phyloP scores from a whole-genome alignment of 108 stramenopile species.

The Pseudonitzschia pungens region DNA sequence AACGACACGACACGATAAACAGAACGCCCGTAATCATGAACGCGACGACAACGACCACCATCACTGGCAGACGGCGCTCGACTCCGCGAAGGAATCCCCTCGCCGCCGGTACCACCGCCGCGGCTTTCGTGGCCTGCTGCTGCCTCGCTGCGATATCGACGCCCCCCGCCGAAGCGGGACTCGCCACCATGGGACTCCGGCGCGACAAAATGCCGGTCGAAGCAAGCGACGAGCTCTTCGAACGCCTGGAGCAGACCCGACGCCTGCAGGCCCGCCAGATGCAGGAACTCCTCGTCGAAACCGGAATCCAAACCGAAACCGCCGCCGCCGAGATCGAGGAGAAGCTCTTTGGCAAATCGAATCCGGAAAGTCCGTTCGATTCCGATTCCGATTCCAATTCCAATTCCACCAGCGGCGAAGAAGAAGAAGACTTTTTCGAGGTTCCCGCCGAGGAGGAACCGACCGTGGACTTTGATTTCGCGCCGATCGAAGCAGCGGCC shows the following conservation, averaged over 20 bases:
- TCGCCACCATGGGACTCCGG: not conserved
- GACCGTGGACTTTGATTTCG: no score
- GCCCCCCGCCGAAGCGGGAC: not conserved
- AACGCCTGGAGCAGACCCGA: not conserved
- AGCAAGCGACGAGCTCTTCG: not conserved
- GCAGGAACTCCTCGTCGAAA: conserved; percentile 1
- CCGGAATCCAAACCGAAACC: no score
- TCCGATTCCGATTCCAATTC: no score
- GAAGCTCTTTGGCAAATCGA: no score
- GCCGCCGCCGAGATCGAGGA: no score
- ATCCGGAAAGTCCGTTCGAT: no score
- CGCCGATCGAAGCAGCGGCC: no score
- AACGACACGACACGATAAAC: not conserved
- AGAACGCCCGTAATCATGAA: not conserved
- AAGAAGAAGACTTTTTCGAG: no score
- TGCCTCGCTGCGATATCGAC: not conserved
- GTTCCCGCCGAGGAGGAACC: no score
- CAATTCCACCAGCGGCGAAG: no score
- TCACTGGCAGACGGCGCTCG: no score
- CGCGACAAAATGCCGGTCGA: conserved; percentile 5
- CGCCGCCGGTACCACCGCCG: not conserved
- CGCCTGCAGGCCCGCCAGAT: not conserved
- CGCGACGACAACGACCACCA: not conserved
- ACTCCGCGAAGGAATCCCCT: no score
- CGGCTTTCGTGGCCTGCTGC: not conserved